Percentiles rank a stretch among this genome's conserved stretches.
Evolutionary conservation across 2,329 filamentous ascomycete genomes (phyloP).

Genomic region (Raffaelea ambrosiae): DNA sequence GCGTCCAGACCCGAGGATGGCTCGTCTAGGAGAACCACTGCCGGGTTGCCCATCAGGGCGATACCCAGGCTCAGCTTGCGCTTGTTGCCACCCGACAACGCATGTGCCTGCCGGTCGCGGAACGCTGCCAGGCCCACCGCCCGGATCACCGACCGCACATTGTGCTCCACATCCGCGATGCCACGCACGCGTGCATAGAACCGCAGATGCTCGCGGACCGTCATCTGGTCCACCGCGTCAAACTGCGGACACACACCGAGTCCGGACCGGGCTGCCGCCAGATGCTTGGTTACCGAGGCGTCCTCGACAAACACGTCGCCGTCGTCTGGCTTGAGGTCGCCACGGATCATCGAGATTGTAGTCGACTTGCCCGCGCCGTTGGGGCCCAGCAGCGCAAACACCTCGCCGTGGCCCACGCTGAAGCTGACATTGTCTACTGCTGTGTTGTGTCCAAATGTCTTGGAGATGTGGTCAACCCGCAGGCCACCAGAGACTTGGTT

Average conservation of each 20-base stretch:
- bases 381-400: conserved; percentile 82
- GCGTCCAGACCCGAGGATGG: conserved; percentile 85
- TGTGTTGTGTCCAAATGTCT: conserved; percentile 64
- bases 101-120: conserved; percentile 63
- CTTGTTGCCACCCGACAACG: conserved; percentile 85
- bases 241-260: conserved; percentile 90
- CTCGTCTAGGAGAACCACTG: conserved; percentile 81
- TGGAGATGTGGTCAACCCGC: conserved; percentile 71
- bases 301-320: conserved; percentile 77
- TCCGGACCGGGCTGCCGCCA: conserved; percentile 63
- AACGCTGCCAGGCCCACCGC: conserved; percentile 72
- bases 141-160: conserved; percentile 67
- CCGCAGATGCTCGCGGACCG: conserved; percentile 72
- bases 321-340: conserved; percentile 72
- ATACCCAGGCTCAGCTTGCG: conserved; percentile 86
- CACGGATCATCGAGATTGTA: conserved; percentile 79
- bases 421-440: conserved; percentile 89
- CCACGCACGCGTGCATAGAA: conserved; percentile 86
- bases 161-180: conserved; percentile 64
- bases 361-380: conserved; percentile 91
- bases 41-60: conserved; percentile 85
- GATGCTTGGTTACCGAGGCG: conserved; percentile 62
- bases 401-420: conserved; percentile 67
- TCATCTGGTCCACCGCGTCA: conserved; percentile 86
- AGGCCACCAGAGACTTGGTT: conserved; percentile 51